Evolutionary conservation across 2,329 filamentous ascomycete genomes (phyloP).

Genomic region (Trichoderma atrobrunneum): DNA sequence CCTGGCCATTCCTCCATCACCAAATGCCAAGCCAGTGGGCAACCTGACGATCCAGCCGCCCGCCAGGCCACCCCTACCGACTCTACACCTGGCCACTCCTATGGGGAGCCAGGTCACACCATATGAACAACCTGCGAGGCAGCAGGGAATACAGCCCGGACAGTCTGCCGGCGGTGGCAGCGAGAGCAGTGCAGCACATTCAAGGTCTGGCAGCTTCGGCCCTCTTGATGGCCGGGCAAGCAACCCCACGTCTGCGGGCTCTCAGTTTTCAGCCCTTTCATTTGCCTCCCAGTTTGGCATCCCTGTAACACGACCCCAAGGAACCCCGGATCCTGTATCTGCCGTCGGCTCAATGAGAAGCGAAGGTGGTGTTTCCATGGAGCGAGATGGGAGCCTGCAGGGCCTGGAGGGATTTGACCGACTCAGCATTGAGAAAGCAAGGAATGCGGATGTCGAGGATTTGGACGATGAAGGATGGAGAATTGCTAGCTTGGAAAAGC

Average conservation of each 20-base stretch:
- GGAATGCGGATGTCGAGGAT: constrained; percentile 86
- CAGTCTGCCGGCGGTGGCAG: constrained; percentile 73
- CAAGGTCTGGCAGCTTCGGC: constrained; percentile 80
- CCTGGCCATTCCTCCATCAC: constrained; percentile 85
- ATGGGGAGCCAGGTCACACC: constrained; percentile 76
- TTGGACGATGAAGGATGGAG: constrained; percentile 94
- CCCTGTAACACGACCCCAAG: constrained; percentile 60
- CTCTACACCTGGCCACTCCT: constrained; percentile 80
- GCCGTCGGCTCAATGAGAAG: constrained; percentile 79
- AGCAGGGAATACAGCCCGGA: constrained; percentile 53
- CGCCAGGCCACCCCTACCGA: constrained; percentile 61
- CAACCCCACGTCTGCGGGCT: constrained; percentile 83
- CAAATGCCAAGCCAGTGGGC: constrained; percentile 73
- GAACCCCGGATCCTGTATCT: constrained; percentile 80
- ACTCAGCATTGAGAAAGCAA: constrained; percentile 75
- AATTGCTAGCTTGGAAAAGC: constrained; percentile 83
- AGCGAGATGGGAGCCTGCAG: constrained; percentile 77
- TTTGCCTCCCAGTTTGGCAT: constrained; percentile 74
- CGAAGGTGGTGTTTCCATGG: constrained; percentile 73
- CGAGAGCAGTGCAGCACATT: constrained; percentile 75
- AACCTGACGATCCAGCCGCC: constrained; percentile 41
- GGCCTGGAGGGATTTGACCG: constrained; percentile 76
- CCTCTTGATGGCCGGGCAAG: constrained; percentile 71
- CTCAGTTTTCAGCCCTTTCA: constrained; percentile 77
- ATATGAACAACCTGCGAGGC: constrained; percentile 60